Base-by-base conservation (phyloP, 2,329 filamentous ascomycete species). In the Penicillium sp. region DNA sequence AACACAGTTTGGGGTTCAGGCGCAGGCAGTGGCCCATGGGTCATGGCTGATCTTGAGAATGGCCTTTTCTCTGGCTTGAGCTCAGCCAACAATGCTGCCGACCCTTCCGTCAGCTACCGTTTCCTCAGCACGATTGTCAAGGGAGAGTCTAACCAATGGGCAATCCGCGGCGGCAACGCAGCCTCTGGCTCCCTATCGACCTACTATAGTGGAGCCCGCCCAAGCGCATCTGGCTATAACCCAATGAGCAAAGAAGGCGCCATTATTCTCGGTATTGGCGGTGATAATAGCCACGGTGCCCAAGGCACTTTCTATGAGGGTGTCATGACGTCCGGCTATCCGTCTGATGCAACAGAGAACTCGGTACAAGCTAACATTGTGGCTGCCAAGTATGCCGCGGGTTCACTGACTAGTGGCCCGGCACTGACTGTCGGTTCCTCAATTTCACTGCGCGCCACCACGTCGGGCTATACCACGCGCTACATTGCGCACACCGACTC, bases 11-110 rank as follows among this genome's bases (percentile, higher is more conserved):
- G 85, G 84, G 87, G 87, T 19, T 75, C 73, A 8, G 88, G 88
- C 9, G 59, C 84, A 4, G 87, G 87, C 49, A 81, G 67, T 47
- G 87, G 88, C 0, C 88, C 88, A 0, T 90, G 88, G 88, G 72
- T 90, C 67, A 89, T 90, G 86, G 88, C 87, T 0, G 88, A 90
- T 74, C 81, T 90, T 0, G 88, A 90, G 72, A 89, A 90, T 64
- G 85, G 86, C 3, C 76, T 90, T 2, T 90, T 89, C 77, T 87
- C 87, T 0, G 87, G 87, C 15, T 10, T 56, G 0, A 80, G 72
- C 61, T 28, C 79, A 1, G 72, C 69, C 1, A 73, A 82, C 57
- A 89, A 89, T 70, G 53, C 80, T 1, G 81, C 60, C 1, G 80
- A 88, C 66, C 85, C 85, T 7, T 81, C 84, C 0, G 78, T 88